Base-by-base conservation (phyloP, 371 early-diverging fungal species). In the Blakeslea trispora region DNA sequence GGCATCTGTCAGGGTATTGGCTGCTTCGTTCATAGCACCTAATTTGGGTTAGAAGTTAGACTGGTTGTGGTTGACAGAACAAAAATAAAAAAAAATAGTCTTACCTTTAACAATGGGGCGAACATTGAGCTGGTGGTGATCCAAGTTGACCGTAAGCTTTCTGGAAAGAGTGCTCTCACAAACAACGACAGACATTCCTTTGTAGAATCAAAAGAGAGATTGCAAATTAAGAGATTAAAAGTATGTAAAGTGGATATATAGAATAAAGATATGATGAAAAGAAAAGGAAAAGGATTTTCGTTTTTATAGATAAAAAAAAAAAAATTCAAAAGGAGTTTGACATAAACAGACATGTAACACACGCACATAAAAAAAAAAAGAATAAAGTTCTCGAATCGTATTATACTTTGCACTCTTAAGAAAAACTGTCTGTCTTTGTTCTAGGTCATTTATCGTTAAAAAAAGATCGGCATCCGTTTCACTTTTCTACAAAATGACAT, bases 11-110 rank as follows among this genome's bases (percentile, higher is more conserved):
- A 77, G 51, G 2, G 74, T 74, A 48, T 77, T 68, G 17, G 74
- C 57, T 10, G 78, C 78, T 65, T 77, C 78, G 39, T 70, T 68
- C 1, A 72, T 74, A 28, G 74, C 78, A 46, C 72, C 78, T 77
- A 57, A 18, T 22, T 1, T 5, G n/a, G n/a, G n/a, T n/a, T n/a
- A 45, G 34, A 23, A 14, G 34, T 17, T 4, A 50, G n/a, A 19
- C 14, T 39, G 6, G 18, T 45, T 14, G 45, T 4, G 15, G 24
- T 45, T 23, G 37, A 37, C 3, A 21, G 34, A 21, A 19, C 37
- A 14, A 43, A 18, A 23, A 11, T n/a, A 44, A 7, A 35, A 21
- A 39, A 17, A 21, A 19, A 21, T 14, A 18, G 18, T 5, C 42
- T 37, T 54, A 68, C 68, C 64, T 63, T 63, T 68, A 31, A 68